Evolutionary conservation across 2,329 filamentous ascomycete species (phyloP).

Genomic region (Trichophyton equinum): DNA sequence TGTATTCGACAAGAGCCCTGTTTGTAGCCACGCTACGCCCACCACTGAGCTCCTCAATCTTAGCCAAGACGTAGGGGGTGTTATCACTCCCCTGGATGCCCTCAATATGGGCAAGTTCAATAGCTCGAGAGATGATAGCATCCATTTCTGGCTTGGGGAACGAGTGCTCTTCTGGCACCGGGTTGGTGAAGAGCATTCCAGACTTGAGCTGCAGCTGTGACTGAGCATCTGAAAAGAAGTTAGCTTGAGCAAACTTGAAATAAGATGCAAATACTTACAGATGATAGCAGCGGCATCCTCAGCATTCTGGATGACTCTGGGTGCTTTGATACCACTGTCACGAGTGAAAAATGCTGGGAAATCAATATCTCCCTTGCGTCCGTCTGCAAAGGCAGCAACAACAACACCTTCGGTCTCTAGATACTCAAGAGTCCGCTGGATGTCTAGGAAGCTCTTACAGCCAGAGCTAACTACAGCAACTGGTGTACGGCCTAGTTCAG

Average conservation of each 20-base stretch:
- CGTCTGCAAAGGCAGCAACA: constrained; percentile 83
- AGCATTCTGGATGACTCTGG: constrained; percentile 60
- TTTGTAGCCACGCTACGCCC: constrained; percentile 64
- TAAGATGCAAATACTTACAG: constrained; percentile 33
- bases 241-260: neutral
- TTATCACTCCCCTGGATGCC: constrained; percentile 62
- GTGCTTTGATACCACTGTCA: constrained; percentile 72
- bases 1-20: constrained; percentile 53
- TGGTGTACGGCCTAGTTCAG: constrained; percentile 77
- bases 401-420: constrained; percentile 59
- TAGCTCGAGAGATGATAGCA: constrained; percentile 52
- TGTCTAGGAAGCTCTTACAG: constrained; percentile 93
- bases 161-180: constrained; percentile 57
- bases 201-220: constrained; percentile 58
- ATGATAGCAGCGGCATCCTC: constrained; percentile 82
- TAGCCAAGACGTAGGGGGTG: constrained; percentile 68
- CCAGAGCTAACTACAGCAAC: constrained; percentile 82
- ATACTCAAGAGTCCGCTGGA: constrained; percentile 75
- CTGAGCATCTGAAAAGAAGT: constrained; percentile 50
- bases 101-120: constrained; percentile 51
- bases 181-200: constrained; percentile 80
- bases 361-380: constrained; percentile 57
- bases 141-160: constrained; percentile 63
- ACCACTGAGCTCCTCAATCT: constrained; percentile 66
- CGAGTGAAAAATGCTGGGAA: constrained; percentile 90